These are phyloP conservation scores for Aspergillus persii DNA, from an alignment of 2,329 filamentous ascomycete species.

Conservation along the genomic window DNA sequence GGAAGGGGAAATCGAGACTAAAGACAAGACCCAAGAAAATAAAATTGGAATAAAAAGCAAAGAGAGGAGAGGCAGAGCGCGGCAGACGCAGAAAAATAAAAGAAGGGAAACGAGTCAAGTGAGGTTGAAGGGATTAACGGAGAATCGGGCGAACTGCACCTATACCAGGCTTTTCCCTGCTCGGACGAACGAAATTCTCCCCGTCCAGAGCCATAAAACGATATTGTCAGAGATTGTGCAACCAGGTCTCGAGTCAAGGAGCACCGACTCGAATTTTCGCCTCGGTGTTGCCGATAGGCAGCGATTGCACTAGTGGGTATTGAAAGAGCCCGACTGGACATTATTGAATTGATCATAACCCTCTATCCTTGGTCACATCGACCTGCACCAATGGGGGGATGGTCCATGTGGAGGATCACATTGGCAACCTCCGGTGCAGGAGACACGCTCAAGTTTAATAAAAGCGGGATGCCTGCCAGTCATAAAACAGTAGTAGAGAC, in stretches of 20 bases:
- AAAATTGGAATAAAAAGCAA: background rate
- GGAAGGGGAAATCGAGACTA: background rate
- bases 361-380: conserved; percentile 10
- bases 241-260: conserved; percentile 17
- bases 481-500: background rate
- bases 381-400: conserved; percentile 16
- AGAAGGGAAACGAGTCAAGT: background rate
- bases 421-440: background rate
- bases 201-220: conserved; percentile 10
- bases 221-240: conserved; percentile 14
- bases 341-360: background rate
- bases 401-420: background rate
- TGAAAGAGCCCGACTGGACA: conserved; percentile 9
- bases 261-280: conserved; percentile 6
- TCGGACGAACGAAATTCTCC: conserved; percentile 11
- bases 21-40: background rate
- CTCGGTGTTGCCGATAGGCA: conserved; percentile 14
- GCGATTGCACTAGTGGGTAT: background rate
- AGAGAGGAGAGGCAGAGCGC: background rate
- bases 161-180: conserved; percentile 19
- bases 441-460: background rate
- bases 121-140: conserved; percentile 5
- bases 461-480: background rate
- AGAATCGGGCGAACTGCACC: conserved; percentile 7
- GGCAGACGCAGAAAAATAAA: background rate